These are phyloP conservation scores for Apiotrichum montevideense DNA, from an alignment of 1,284 basidiomycete genomes.

Conservation along the genomic window DNA sequence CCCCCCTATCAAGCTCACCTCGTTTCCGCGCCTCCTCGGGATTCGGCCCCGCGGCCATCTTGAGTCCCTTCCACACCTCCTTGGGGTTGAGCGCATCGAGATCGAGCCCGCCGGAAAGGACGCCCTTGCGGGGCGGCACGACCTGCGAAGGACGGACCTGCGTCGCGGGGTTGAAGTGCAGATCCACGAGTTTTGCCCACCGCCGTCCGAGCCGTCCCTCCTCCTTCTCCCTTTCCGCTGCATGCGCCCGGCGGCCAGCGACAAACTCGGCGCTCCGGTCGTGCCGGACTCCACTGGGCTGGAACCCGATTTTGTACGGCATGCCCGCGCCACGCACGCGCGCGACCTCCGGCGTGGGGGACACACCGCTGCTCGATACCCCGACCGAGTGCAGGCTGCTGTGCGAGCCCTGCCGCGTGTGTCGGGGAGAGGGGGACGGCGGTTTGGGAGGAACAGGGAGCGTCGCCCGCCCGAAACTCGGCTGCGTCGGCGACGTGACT, in stretches of 20 bases:
- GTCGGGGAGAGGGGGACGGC: background rate
- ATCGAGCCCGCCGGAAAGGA: background rate
- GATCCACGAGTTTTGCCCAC: conserved; percentile 73
- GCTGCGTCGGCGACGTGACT: background rate
- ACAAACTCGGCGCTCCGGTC: conserved; percentile 72
- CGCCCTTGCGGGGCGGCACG: conserved; percentile 11
- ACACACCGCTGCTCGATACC: too few relatives aligned
- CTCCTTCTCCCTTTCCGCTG: conserved; percentile 64
- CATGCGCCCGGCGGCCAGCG: conserved; percentile 54
- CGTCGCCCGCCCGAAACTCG: background rate
- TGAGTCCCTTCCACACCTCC: conserved; percentile 47
- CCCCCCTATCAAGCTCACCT: conserved; percentile 16
- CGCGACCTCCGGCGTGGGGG: background rate
- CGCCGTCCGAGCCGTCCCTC: conserved; percentile 71
- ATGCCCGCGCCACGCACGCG: conserved; percentile 19
- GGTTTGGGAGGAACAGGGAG: background rate
- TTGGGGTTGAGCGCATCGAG: conserved; percentile 39
- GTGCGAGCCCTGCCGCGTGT: background rate
- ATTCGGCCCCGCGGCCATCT: conserved; percentile 58
- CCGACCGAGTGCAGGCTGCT: background rate
- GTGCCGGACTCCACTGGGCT: conserved; percentile 66
- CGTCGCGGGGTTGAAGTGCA: conserved; percentile 63
- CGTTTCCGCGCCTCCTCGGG: conserved; percentile 47
- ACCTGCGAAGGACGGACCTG: conserved; percentile 8
- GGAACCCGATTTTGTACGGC: conserved; percentile 73